These are phyloP conservation scores for Heliamphora pulchella DNA, from an alignment of 179 eudicot genomes.

Conservation along the genomic window DNA sequence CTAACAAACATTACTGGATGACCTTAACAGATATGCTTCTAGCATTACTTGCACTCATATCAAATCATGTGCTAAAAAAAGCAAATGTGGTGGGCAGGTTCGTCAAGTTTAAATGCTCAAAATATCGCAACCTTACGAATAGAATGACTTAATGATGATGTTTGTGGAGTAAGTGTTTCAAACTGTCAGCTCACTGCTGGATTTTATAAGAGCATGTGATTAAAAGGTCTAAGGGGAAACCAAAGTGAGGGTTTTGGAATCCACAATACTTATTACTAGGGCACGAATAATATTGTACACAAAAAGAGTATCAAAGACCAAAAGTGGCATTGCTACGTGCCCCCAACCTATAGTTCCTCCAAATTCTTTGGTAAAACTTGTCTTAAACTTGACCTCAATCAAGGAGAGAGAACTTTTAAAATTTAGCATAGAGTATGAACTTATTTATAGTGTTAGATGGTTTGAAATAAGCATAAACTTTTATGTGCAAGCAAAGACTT, in stretches of 20 bases:
- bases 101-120: not conserved
- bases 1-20: not conserved
- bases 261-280: not conserved
- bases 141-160: too few relatives aligned
- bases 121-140: not conserved
- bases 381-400: not conserved
- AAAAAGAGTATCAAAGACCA: not conserved
- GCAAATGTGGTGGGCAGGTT: not conserved
- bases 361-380: not conserved
- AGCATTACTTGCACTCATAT: not conserved
- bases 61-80: not conserved
- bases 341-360: not conserved
- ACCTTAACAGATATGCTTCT: constrained; percentile 5
- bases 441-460: too few relatives aligned
- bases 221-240: not conserved
- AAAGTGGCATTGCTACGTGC: not conserved
- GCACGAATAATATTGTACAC: too few relatives aligned
- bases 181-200: not conserved
- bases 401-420: not conserved
- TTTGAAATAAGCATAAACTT: not conserved
- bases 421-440: too few relatives aligned
- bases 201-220: not conserved
- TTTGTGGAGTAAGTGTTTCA: not conserved
- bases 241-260: not conserved
- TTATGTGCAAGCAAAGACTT: too few relatives aligned